Evolutionary conservation across 768 basidiomycete genomes (phyloP).

Genomic region (Calocybe gangraenosa): DNA sequence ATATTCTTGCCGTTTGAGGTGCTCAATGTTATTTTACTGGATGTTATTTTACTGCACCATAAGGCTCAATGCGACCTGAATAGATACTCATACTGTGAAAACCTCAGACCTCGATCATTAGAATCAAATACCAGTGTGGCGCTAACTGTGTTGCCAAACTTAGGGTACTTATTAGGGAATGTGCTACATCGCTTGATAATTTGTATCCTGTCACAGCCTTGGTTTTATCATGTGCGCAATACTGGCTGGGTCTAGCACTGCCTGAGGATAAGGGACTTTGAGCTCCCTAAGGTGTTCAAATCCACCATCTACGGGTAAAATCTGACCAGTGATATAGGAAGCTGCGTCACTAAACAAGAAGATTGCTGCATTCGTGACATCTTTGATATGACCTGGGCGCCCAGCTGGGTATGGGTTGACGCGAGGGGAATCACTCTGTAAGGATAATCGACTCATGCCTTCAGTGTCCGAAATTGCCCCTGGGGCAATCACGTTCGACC

Average conservation of each 20-base stretch:
- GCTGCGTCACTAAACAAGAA: conserved; percentile 85
- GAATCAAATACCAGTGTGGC: no score
- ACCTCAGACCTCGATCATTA: no score
- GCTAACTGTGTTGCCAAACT: no score
- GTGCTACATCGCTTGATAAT: no score
- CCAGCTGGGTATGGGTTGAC: conserved; percentile 31
- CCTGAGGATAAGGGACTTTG: conserved; percentile 57
- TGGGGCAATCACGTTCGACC: conserved; percentile 83
- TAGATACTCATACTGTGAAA: no score
- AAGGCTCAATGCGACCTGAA: no score
- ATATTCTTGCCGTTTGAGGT: no score
- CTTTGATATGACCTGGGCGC: conserved; percentile 53
- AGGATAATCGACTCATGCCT: conserved; percentile 57
- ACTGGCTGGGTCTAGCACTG: conserved; percentile 57
- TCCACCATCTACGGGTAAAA: conserved; percentile 71
- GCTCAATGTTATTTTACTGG: no score
- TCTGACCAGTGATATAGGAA: conserved; percentile 69
- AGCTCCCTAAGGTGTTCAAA: conserved; percentile 45
- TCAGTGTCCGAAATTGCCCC: conserved; percentile 81
- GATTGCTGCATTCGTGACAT: conserved; percentile 67
- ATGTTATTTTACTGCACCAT: no score
- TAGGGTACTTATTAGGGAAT: no score
- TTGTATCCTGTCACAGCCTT: conserved; percentile 25
- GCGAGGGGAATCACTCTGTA: conserved; percentile 21
- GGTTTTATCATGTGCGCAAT: conserved; percentile 49